These are phyloP conservation scores for Pestalotiopsis sp. DNA, from an alignment of 2,329 filamentous ascomycete species.

Conservation along the genomic window DNA sequence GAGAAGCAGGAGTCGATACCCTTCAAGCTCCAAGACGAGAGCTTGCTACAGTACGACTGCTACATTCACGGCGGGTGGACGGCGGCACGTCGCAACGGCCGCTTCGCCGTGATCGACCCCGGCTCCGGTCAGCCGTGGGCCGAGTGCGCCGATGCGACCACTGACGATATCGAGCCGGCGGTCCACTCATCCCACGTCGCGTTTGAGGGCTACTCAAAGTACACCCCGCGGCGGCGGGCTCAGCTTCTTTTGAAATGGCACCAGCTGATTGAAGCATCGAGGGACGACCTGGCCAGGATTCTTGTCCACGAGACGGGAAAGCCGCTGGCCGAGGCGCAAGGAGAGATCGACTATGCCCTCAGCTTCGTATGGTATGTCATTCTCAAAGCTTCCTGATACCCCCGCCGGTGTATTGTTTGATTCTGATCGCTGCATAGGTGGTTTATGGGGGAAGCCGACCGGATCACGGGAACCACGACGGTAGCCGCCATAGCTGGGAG, in stretches of 20 bases:
- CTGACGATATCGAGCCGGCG: conserved; percentile 40
- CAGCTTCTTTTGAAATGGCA: conserved; percentile 15
- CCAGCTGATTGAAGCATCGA: conserved; percentile 12
- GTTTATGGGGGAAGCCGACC: conserved; percentile 56
- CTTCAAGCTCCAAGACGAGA: conserved; percentile 47
- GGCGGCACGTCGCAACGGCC: conserved; percentile 44
- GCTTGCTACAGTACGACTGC: conserved; percentile 51
- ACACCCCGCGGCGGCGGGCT: conserved; percentile 37
- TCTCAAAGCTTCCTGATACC: neutral
- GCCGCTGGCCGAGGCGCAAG: conserved; percentile 54
- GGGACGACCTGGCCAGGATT: conserved; percentile 14
- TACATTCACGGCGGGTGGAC: conserved; percentile 52
- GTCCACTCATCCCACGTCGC: conserved; percentile 38
- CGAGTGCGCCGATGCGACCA: conserved; percentile 48
- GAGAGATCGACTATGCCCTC: conserved; percentile 57
- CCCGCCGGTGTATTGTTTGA: neutral
- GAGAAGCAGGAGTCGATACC: conserved; percentile 22
- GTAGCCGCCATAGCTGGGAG: conserved; percentile 63
- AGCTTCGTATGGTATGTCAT: conserved; percentile 46
- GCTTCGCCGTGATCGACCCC: conserved; percentile 57
- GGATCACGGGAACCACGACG: conserved; percentile 60
- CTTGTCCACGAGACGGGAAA: conserved; percentile 57
- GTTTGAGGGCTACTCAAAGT: conserved; percentile 40
- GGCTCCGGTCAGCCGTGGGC: conserved; percentile 53
- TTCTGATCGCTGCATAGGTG: conserved; percentile 33